Base-by-base conservation (phyloP, 129 eudicot species). In the Lactuca saligna region DNA sequence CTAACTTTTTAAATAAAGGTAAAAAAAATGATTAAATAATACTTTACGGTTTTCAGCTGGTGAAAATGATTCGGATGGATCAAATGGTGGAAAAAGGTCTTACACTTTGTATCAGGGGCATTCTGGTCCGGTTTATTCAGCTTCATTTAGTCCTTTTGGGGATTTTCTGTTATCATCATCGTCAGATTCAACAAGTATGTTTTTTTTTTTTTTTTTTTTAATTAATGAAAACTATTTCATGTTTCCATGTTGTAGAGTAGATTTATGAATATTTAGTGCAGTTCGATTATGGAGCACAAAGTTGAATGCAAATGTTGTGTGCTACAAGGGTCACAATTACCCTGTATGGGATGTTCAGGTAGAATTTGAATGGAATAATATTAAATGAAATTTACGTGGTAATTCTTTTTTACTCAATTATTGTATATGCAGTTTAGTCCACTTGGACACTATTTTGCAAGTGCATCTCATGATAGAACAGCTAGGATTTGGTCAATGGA, bases 281-380 rank as follows among this genome's bases (percentile, higher is more conserved):
- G 98, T 92, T 72, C 83, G 99, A 61, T 70, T 94, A 53, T 94
- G 99, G 99, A 87, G 96, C 87, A 89, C 93, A 65, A 89, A 85
- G 44, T 75, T 94, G 44, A 94, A 94, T 83, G 96, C 99, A 42
- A 94, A 94, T 71, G 83, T 94, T 60, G 99, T 94, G 33, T 87
- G 93, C 87, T 94, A 94, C 83, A 94, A 90, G 83, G 97, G 97
- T 73, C 99, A 94, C 64, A 94, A 94, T 81, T 94, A 85, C 81
- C 97, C 99, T 68, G 99, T 94, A 12, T 94, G 99, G 99, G 99
- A 94, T 87, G 99, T 94, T 16, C 90, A 92, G 89, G 98, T 92
- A 86, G 63, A 74, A 39, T 25, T 25, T 25, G 29, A 25, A 25
- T 25, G 29, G 29, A 25, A 25, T 25, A 25, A 25, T 25, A 25